Evolutionary conservation across 441 rosid species (phyloP).

Genomic region (Iberis amara): DNA sequence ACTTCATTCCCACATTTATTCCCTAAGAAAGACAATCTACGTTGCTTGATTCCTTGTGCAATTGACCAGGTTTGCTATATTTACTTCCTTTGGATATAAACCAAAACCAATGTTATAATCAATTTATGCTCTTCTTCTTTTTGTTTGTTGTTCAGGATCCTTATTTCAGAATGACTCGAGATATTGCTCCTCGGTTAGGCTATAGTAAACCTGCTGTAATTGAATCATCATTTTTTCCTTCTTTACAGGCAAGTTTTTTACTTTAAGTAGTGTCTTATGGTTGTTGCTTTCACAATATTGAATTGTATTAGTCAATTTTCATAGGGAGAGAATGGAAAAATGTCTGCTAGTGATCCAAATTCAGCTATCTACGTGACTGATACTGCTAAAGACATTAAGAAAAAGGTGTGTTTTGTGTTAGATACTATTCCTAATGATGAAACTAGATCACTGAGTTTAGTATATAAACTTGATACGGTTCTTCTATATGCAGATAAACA

Average conservation of each 20-base stretch:
- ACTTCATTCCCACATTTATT: conserved; percentile 84
- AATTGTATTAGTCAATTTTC: conserved; percentile 7
- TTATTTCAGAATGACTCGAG: conserved; percentile 91
- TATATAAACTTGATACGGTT: background rate
- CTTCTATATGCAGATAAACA: conserved; percentile 52
- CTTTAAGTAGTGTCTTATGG: background rate
- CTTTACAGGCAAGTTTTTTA: conserved; percentile 62
- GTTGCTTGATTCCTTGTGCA: conserved; percentile 92
- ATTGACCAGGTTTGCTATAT: conserved; percentile 65
- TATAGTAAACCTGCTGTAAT: conserved; percentile 86
- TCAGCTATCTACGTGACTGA: conserved; percentile 93
- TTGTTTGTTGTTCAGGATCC: conserved; percentile 64
- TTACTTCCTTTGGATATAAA: conserved; percentile 4
- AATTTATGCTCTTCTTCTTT: conserved; percentile 19
- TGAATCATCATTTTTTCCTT: conserved; percentile 80
- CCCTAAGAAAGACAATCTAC: conserved; percentile 56
- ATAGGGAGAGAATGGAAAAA: conserved; percentile 90
- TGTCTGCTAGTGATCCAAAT: conserved; percentile 95
- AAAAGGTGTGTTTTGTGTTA: conserved; percentile 55
- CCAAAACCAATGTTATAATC: too few relatives aligned
- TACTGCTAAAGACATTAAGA: conserved; percentile 61
- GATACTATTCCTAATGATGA: too few relatives aligned
- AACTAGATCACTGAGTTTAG: too few relatives aligned
- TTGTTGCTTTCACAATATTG: conserved; percentile 6
- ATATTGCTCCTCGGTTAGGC: conserved; percentile 89